A percentile compares a stretch with the other conserved stretches of the same genome.
These are phyloP conservation scores for Coemansia biformis DNA, from an alignment of 192 early-diverging fungal genomes.

Conservation along the genomic window DNA sequence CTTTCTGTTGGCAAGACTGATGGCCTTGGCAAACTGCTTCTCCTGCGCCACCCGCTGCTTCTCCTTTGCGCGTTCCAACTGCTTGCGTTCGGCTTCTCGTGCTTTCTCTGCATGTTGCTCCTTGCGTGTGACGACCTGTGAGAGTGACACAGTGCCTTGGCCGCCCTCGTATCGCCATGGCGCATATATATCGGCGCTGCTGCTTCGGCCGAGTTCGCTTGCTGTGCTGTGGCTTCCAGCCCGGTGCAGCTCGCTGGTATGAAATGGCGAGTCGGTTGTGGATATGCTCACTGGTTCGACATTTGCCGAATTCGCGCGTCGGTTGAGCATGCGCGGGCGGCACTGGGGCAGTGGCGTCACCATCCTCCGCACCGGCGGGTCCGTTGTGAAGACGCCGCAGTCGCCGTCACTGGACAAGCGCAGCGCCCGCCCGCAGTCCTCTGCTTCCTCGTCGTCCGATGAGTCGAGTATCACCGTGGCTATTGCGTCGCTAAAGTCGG, in stretches of 20 bases:
- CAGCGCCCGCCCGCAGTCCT: neutral
- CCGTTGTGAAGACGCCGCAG: neutral
- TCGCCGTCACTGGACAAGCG: neutral
- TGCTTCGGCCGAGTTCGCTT: neutral
- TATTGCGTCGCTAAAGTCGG: constrained; percentile 13
- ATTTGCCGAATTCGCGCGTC: constrained; percentile 2
- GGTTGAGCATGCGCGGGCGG: neutral
- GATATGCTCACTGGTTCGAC: constrained; percentile 4
- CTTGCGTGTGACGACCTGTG: constrained; percentile 5
- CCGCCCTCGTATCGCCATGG: constrained; percentile 2
- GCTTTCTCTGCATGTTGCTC: neutral
- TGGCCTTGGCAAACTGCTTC: constrained; percentile 3
- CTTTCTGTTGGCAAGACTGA: constrained; percentile 13
- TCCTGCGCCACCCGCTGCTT: constrained; percentile 7
- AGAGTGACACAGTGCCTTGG: neutral
- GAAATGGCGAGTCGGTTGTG: neutral
- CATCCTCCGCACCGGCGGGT: neutral
- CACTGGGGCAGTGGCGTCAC: neutral
- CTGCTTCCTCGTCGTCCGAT: neutral
- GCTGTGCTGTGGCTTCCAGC: neutral
- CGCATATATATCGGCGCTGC: neutral
- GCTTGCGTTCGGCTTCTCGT: constrained; percentile 1
- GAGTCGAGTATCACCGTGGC: constrained; percentile 26
- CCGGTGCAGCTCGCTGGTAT: no score
- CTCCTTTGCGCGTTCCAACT: neutral